Percentiles rank a stretch among this genome's conserved stretches.
Evolutionary conservation across 1,139 yeast genomes (phyloP).

Genomic region (Geotrichum klebahnii): DNA sequence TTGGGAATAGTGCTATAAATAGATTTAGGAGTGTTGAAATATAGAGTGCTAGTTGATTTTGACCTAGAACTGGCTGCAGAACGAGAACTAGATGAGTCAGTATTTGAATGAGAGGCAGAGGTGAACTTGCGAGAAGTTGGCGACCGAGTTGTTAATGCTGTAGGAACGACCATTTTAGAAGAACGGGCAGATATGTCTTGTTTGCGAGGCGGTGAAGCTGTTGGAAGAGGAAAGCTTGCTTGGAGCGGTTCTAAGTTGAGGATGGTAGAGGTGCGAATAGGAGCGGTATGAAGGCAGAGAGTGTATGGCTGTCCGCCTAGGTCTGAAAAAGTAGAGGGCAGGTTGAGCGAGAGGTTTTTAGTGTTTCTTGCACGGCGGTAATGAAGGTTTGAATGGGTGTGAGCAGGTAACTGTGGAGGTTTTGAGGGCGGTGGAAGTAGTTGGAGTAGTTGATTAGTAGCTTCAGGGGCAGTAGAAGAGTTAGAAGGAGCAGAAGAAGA

Average conservation of each 20-base stretch:
- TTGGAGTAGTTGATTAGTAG: too few relatives aligned
- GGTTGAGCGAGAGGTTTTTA: conserved; percentile 19
- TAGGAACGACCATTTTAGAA: not conserved
- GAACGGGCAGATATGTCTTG: not conserved
- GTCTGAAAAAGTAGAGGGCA: conserved; percentile 18
- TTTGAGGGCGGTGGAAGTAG: conserved; percentile 18
- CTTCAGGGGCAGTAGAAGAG: too few relatives aligned
- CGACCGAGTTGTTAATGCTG: not conserved
- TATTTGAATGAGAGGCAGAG: not conserved
- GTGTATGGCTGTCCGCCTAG: too few relatives aligned
- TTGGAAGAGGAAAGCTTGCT: conserved; percentile 3
- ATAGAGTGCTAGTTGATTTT: too few relatives aligned
- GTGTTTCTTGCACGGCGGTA: conserved; percentile 14
- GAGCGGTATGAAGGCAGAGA: conserved; percentile 3
- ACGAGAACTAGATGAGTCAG: not conserved
- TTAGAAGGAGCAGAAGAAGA: too few relatives aligned
- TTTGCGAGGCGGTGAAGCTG: not conserved
- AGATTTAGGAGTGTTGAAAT: too few relatives aligned
- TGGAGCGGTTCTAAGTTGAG: conserved; percentile 1
- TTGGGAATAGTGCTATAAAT: too few relatives aligned
- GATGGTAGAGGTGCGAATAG: not conserved
- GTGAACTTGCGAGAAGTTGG: not conserved
- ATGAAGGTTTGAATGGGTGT: not conserved
- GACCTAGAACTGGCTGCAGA: too few relatives aligned
- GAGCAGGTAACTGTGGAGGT: conserved; percentile 10